Evolutionary conservation across 2,329 filamentous ascomycete genomes (phyloP).

Genomic region (Amauroascus verrucosus): DNA sequence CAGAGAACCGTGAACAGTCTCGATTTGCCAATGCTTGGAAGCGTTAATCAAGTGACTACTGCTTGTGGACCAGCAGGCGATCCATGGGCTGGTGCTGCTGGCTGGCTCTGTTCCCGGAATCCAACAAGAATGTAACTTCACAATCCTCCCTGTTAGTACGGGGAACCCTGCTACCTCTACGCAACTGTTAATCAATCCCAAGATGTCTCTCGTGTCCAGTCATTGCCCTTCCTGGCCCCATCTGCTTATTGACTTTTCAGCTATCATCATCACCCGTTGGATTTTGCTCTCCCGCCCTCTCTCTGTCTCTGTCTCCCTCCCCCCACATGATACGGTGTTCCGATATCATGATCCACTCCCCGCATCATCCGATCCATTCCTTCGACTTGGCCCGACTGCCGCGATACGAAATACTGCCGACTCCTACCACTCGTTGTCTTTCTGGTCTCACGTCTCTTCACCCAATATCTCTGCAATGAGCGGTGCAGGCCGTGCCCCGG

Average conservation of each 20-base stretch:
- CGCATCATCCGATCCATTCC: not conserved
- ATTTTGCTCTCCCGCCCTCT: too few species aligned
- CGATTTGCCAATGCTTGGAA: not conserved
- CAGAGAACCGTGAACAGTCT: not conserved
- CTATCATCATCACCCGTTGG: too few species aligned
- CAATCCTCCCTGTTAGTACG: not conserved
- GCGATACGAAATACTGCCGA: not conserved
- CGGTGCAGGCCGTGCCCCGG: not conserved
- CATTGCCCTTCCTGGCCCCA: too few species aligned
- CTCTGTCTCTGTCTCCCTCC: too few species aligned
- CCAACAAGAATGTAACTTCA: not conserved
- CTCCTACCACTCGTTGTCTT: not conserved
- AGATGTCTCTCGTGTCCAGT: too few species aligned
- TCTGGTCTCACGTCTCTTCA: not conserved
- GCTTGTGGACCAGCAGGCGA: too few species aligned
- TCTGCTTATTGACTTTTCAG: too few species aligned
- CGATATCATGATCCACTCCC: not conserved
- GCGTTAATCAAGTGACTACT: too few species aligned
- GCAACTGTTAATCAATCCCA: too few species aligned
- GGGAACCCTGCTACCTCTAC: not conserved
- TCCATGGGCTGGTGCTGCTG: not conserved
- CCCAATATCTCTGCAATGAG: not conserved
- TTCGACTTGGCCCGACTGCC: not conserved
- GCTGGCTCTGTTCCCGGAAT: not conserved
- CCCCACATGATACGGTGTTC: too few species aligned